Evolutionary conservation across 1,284 basidiomycete species (phyloP).

Genomic region (Ceratobasidium sp.): DNA sequence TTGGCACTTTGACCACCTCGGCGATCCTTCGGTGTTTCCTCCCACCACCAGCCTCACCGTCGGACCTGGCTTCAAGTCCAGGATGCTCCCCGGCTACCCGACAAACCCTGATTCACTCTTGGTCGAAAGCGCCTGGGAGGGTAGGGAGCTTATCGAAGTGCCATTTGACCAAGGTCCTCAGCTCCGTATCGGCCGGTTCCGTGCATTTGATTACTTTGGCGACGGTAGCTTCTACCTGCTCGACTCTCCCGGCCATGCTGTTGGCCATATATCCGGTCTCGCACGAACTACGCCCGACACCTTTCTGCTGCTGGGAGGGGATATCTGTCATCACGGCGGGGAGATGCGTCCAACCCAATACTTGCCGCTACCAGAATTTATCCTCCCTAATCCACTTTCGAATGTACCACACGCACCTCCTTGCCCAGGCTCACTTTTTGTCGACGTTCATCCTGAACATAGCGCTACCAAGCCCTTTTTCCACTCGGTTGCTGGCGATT

Average conservation of each 20-base stretch:
- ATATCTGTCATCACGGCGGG: constrained; percentile 5
- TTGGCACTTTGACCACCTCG: constrained; percentile 31
- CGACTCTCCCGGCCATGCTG: constrained; percentile 40
- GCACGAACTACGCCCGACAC: constrained; percentile 38
- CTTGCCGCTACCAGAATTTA: background rate
- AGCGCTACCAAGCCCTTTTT: constrained; percentile 1
- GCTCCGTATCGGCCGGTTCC: background rate
- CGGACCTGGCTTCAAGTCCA: constrained; percentile 4
- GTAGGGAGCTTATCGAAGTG: background rate
- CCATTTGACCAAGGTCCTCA: background rate
- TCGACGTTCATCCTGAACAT: background rate
- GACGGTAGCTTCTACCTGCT: constrained; percentile 42
- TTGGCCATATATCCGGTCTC: constrained; percentile 40
- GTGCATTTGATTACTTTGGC: constrained; percentile 40
- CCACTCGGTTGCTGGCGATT: background rate
- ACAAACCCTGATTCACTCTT: background rate
- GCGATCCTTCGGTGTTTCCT: constrained; percentile 1
- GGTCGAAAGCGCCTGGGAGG: background rate
- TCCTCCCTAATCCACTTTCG: background rate
- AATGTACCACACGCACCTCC: background rate
- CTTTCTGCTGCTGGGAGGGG: background rate
- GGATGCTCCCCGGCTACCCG: background rate
- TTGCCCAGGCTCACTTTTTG: background rate
- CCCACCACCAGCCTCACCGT: background rate
- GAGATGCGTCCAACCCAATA: constrained; percentile 1